Conservation (phyloP, 192 early-diverging fungal species). For the Rhizoclosmatium globosum region DNA sequence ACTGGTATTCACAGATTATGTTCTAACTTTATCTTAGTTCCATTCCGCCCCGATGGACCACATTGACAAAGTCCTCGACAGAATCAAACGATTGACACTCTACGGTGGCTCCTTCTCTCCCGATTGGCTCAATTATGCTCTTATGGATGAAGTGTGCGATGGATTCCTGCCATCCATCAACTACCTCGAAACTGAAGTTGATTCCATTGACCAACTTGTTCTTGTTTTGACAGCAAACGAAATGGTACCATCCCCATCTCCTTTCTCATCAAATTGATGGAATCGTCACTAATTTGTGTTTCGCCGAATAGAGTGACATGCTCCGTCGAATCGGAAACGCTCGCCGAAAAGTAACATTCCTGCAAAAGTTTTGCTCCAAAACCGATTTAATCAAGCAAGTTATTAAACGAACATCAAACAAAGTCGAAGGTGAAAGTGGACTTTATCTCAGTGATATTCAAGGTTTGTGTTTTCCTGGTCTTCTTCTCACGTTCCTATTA, state of each 20-base stretch:
- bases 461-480: constrained; percentile 8
- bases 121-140: constrained; percentile 96
- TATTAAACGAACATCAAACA: constrained; percentile 63
- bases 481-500: not conserved
- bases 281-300: not conserved
- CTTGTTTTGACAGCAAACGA: constrained; percentile 91
- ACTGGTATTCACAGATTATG: not conserved
- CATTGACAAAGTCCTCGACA: constrained; percentile 81
- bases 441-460: constrained; percentile 73
- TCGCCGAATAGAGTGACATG: constrained; percentile 63
- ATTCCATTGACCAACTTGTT: constrained; percentile 93
- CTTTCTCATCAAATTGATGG: not conserved
- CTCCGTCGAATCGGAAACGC: constrained; percentile 76
- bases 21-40: constrained; percentile 60
- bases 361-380: constrained; percentile 71
- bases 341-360: constrained; percentile 75
- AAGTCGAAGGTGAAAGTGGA: constrained; percentile 52
- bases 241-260: constrained; percentile 21
- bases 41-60: constrained; percentile 82
- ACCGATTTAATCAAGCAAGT: constrained; percentile 75
- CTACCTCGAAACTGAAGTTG: constrained; percentile 91
- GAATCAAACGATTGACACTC: constrained; percentile 83
- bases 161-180: constrained; percentile 85
- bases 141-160: constrained; percentile 96
- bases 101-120: constrained; percentile 85